Base-by-base conservation (phyloP, 2,329 filamentous ascomycete genomes). In the Fusarium ambrosium region DNA sequence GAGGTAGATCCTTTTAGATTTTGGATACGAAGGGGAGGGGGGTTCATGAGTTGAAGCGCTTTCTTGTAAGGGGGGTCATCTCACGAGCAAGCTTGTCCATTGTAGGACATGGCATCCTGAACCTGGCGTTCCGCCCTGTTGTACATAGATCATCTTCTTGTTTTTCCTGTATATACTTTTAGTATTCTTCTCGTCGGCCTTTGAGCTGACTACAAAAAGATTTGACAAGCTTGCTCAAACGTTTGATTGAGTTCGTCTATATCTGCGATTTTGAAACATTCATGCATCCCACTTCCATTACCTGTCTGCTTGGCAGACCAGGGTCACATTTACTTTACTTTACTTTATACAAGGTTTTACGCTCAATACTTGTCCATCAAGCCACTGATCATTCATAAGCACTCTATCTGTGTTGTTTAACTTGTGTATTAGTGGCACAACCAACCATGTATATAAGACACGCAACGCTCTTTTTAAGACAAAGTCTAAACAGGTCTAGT, bases 401-500 rank as follows among this genome's bases (percentile, higher is more conserved):
- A 20, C 18, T 58, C 14, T 37, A 34, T 18, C 8, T 37, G 59
- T 72, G 27, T 22, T 56, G 14, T 53, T 68, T n/a, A 61, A 37
- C 36, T 55, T 51, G 14, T 32, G 41, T 39, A 68, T 56, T 62
- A 69, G 32, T 62, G 61, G 41, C 27, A 45, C 41, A 27, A 29
- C 37, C 14, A 45, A n/a, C 27, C 14, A 24, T 7, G 16, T 37
- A 34, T 67, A 8, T 27, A 58, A 24, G 41, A 14, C 36, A 22
- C 18, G 14, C 45, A 6, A 68, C 34, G 32, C 51, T 51, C 45
- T 27, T 53, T 34, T 29, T n/a, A 48, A 36, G 3, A 43, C 36
- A 41, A n/a, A n/a, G 20, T 32, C 37, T 37, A 51, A 39, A 53
- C 48, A 53, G 27, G 16, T 29, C 67, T 72, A 91, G 70, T 89